Conservation (phyloP, 2,329 filamentous ascomycete genomes). For the Harringtonia lauricola region DNA sequence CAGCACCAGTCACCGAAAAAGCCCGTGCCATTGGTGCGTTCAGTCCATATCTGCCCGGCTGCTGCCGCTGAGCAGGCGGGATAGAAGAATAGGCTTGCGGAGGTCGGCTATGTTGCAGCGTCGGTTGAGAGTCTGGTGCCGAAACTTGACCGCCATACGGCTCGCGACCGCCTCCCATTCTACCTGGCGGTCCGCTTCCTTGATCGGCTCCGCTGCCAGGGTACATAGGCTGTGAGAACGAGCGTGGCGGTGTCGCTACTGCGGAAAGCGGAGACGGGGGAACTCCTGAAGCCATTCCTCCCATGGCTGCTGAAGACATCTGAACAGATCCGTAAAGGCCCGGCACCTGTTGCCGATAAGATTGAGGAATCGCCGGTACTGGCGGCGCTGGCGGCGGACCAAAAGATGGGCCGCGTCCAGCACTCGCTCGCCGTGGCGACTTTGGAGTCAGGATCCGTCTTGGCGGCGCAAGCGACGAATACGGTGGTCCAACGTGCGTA, state of each 20-base stretch:
- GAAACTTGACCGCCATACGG: too few species aligned
- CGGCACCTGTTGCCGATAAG: not conserved
- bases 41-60: too few species aligned
- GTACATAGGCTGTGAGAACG: conserved; percentile 12
- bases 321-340: not conserved
- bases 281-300: not conserved
- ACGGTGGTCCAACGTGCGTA: not conserved
- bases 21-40: too few species aligned
- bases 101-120: too few species aligned
- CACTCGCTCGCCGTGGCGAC: conserved; percentile 44
- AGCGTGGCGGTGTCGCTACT: conserved; percentile 10
- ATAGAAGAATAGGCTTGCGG: too few species aligned
- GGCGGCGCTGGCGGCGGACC: conserved; percentile 1
- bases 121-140: too few species aligned
- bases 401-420: conserved; percentile 20
- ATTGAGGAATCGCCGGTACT: conserved; percentile 5
- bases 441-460: conserved; percentile 43
- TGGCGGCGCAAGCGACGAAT: conserved; percentile 13
- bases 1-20: too few species aligned
- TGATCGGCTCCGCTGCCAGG: not conserved
- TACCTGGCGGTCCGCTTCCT: not conserved
- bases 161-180: too few species aligned
- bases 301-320: not conserved
- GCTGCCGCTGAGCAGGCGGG: too few species aligned
- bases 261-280: not conserved